Evolutionary conservation across 1,284 basidiomycete species (phyloP), one percentile per base, ranked within the genome.

Genomic region (Salmacisia buchloeana): DNA sequence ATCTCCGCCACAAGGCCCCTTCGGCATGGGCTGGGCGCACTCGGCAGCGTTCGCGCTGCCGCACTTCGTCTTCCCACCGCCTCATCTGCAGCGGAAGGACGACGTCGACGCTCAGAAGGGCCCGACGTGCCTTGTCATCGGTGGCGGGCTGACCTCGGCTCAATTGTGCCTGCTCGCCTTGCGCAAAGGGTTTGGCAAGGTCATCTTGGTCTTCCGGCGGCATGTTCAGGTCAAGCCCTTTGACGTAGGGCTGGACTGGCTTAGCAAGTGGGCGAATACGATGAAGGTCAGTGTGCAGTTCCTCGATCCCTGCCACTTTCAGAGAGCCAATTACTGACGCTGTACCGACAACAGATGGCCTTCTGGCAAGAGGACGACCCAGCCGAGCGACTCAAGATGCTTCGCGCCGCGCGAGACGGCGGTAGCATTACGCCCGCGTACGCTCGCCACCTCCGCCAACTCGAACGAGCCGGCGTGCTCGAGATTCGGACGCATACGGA

Each of bases 101-200:
- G 15, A 43, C 10, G 9, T 2, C 4, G 35, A 13, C 15, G 25
- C 21, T 9, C 10, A n/a, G 12, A 58, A 70, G 1, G 2, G 57
- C 5, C 10, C 7, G 23, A 70, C 67, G 0, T 69, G 65, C n/a
- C 63, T 80, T 10, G 71, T 81, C 3, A 69, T 81, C 18, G 81
- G 80, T 3, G 81, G 81, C 31, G 81, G 80, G 0, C 72, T 81
- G 23, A 80, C 80, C 2, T 80, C 80, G 4, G 80, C 80, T 0
- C 81, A 81, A 59, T 71, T 81, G 35, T 65, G 70, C 35, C 73
- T 80, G 29, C 69, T 78, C 2, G 74, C 75, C 1, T 61, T 81
- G 7, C 52, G 66, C 23, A 78, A 79, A 6, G 29, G 38, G 2
- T 74, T 76, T 25, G 58, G 69, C 5, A 69, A 73, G 45, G 80